Percentiles rank a stretch among this genome's conserved stretches.
phyloP scores from a whole-genome alignment of 73 alveolate species.

The Loxodes magnus region DNA sequence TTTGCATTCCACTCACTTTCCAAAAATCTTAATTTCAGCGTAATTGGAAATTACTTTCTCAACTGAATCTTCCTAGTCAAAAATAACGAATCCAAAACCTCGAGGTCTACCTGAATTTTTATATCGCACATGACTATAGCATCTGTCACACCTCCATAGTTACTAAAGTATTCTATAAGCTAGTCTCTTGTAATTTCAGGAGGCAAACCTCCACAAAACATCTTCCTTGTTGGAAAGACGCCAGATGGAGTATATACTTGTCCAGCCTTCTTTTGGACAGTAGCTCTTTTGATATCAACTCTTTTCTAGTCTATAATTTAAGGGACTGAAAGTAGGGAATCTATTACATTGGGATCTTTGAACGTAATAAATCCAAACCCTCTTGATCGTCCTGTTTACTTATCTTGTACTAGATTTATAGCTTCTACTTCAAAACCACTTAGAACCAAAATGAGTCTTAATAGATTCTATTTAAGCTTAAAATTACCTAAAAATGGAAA shows the following conservation, averaged over 20 bases:
- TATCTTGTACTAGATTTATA: slow-evolving; percentile 11
- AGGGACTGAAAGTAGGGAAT: slow-evolving; percentile 11
- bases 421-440: slow-evolving; percentile 1
- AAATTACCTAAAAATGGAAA: too few species aligned
- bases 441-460: not conserved
- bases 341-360: slow-evolving; percentile 3
- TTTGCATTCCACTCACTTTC: slow-evolving; percentile 72
- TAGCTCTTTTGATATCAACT: slow-evolving; percentile 44
- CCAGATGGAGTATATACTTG: slow-evolving; percentile 10
- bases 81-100: slow-evolving; percentile 72
- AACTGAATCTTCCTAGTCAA: slow-evolving; percentile 15
- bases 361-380: slow-evolving; percentile 48
- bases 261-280: slow-evolving; percentile 20
- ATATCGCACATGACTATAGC: slow-evolving; percentile 49
- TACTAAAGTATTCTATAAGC: slow-evolving; percentile 25
- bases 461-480: too few species aligned
- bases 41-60: slow-evolving; percentile 32
- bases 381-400: slow-evolving; percentile 26
- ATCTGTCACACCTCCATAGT: slow-evolving; percentile 57
- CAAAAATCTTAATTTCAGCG: slow-evolving; percentile 28
- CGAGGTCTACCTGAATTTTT: slow-evolving; percentile 62
- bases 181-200: slow-evolving; percentile 39
- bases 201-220: slow-evolving; percentile 70
- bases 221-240: too few species aligned
- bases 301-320: slow-evolving; percentile 38